phyloP scores from a whole-genome alignment of 805 yeast species.

The Wickerhamiella cacticola region DNA sequence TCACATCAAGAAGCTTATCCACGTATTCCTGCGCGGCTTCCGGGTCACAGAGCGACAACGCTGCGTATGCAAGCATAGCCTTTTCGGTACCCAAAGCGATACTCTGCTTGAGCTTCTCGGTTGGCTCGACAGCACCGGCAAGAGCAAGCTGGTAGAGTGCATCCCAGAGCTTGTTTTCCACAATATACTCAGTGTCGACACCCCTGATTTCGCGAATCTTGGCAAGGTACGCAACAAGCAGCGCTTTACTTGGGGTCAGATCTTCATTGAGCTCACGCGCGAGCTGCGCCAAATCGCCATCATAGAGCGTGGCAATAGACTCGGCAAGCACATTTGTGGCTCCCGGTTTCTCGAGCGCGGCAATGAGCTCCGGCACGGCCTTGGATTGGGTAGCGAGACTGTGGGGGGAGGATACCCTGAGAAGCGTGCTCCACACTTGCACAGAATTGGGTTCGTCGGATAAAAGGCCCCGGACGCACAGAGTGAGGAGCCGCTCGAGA shows the following conservation, averaged over 20 bases:
- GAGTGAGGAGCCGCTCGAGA: background rate
- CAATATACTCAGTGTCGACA: background rate
- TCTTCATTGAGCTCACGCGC: background rate
- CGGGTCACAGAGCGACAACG: slow-evolving; percentile 36
- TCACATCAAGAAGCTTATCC: slow-evolving; percentile 41
- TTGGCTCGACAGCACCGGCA: slow-evolving; percentile 26
- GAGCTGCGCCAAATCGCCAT: background rate
- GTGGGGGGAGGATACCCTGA: background rate
- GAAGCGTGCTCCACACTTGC: slow-evolving; percentile 4
- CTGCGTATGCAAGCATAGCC: slow-evolving; percentile 45
- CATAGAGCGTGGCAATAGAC: slow-evolving; percentile 7
- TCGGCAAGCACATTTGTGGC: slow-evolving; percentile 3
- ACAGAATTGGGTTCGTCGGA: slow-evolving; percentile 2
- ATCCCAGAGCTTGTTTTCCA: slow-evolving; percentile 11
- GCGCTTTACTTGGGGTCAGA: background rate
- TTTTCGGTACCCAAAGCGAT: slow-evolving; percentile 31
- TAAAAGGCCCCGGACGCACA: background rate
- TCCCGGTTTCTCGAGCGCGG: background rate
- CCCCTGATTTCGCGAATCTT: background rate
- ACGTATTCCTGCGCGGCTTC: slow-evolving; percentile 31
- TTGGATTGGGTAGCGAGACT: background rate
- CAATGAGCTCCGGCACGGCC: background rate
- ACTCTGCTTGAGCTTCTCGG: background rate
- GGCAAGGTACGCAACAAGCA: slow-evolving; percentile 3
- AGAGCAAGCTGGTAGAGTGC: slow-evolving; percentile 31